Conservation (phyloP, 2,329 filamentous ascomycete genomes). For the Aspergillus udagawae region DNA sequence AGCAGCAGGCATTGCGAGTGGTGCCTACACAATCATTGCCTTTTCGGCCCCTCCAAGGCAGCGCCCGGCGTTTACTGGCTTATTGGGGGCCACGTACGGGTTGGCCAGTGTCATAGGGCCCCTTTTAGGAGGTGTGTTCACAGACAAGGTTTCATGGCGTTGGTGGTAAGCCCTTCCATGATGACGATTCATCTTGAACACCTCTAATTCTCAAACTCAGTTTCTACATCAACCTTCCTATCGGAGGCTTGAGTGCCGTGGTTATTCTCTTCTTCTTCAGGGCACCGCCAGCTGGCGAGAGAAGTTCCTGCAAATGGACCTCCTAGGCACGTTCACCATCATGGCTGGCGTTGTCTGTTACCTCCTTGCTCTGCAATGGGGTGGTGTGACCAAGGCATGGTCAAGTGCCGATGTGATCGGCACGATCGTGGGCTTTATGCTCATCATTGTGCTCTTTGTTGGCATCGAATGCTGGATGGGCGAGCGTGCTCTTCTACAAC, state of each 20-base stretch:
- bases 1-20: slow-evolving; percentile 30
- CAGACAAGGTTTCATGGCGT: slow-evolving; percentile 36
- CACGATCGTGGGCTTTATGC: background rate
- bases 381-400: slow-evolving; percentile 34
- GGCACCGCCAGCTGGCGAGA: background rate
- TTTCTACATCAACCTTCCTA: slow-evolving; percentile 42
- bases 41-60: slow-evolving; percentile 28
- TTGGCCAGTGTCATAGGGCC: slow-evolving; percentile 31
- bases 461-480: no score
- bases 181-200: no score
- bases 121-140: slow-evolving; percentile 41
- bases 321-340: slow-evolving; percentile 36
- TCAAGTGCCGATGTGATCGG: slow-evolving; percentile 12
- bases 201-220: no score
- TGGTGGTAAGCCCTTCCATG: no score
- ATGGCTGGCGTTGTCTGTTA: slow-evolving; percentile 36
- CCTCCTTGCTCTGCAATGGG: slow-evolving; percentile 45
- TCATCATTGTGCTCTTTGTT: background rate
- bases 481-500: no score
- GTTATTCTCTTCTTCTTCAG: slow-evolving; percentile 30
- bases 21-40: slow-evolving; percentile 41
- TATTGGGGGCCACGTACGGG: slow-evolving; percentile 20
- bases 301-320: slow-evolving; percentile 23
- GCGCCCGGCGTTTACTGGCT: slow-evolving; percentile 24
- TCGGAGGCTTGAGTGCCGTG: slow-evolving; percentile 19